phyloP scores from a whole-genome alignment of 345 rosid genomes.

The Corchorus capsularis region DNA sequence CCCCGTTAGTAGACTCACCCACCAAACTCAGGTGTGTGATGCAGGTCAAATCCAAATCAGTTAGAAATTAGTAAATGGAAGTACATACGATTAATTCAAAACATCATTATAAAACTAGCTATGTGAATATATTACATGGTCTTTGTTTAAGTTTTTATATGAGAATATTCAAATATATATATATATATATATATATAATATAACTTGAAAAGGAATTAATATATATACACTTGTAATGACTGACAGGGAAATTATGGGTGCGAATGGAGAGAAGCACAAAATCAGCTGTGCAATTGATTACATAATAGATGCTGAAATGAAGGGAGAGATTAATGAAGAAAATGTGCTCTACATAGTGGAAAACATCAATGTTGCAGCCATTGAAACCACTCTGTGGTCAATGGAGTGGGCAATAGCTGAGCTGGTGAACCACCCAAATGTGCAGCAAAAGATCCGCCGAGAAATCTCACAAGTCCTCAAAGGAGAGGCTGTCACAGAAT shows the following conservation, averaged over 20 bases:
- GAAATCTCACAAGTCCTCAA: constrained; percentile 43
- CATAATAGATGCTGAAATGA: constrained; percentile 56
- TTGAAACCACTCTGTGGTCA: constrained; percentile 70
- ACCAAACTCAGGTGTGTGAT: too few species aligned
- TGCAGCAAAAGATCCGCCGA: constrained; percentile 47
- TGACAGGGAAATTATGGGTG: constrained; percentile 49
- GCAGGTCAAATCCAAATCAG: too few species aligned
- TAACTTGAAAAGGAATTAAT: too few species aligned
- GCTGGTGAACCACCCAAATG: constrained; percentile 54
- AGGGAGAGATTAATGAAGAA: constrained; percentile 61
- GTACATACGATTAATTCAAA: too few species aligned
- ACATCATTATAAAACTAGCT: too few species aligned
- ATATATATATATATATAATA: too few species aligned
- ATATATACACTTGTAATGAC: neutral
- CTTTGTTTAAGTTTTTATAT: too few species aligned
- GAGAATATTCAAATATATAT: too few species aligned
- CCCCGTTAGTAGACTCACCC: too few species aligned
- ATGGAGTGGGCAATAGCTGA: constrained; percentile 80
- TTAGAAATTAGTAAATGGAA: too few species aligned
- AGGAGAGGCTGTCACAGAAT: constrained; percentile 42
- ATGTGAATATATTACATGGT: too few species aligned
- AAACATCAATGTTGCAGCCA: constrained; percentile 73
- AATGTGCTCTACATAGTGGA: constrained; percentile 68
- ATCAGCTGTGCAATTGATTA: constrained; percentile 58
- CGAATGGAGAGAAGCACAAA: constrained; percentile 50